These are phyloP conservation scores for Perkinsus chesapeaki DNA, from an alignment of 169 alveolate species.

Conservation along the genomic window DNA sequence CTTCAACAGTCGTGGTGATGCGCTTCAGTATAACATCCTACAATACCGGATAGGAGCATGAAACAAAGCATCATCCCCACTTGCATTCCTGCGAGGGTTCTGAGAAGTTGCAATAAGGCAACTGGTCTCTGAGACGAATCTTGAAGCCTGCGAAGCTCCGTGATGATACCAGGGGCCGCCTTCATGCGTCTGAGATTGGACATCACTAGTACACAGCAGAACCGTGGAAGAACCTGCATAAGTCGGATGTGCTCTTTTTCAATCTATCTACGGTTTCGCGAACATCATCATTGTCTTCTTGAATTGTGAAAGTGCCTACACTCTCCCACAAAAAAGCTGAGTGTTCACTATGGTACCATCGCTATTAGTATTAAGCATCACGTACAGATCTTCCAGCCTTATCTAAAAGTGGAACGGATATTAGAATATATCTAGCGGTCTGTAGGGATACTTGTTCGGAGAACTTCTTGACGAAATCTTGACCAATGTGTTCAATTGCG, in stretches of 20 bases:
- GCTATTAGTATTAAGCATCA: not conserved
- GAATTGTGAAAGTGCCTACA: not conserved
- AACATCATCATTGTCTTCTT: not conserved
- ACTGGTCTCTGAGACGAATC: not conserved
- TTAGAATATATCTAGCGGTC: not conserved
- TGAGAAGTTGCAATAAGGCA: not conserved
- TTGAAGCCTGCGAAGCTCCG: not conserved
- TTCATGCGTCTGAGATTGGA: not conserved
- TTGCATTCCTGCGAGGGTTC: constrained; percentile 3
- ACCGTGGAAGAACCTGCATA: not conserved
- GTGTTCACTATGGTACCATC: not conserved
- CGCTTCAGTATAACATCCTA: not conserved
- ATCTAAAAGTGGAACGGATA: not conserved
- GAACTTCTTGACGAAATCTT: not conserved
- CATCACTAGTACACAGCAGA: not conserved
- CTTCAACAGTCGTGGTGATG: constrained; percentile 1
- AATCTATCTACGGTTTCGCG: not conserved
- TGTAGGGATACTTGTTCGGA: not conserved
- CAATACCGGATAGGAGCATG: not conserved
- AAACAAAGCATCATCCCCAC: not conserved
- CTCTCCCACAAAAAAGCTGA: not conserved
- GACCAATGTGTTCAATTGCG: not conserved
- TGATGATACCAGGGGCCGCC: not conserved
- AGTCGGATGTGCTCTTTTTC: not conserved
- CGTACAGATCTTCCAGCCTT: not conserved